Percentiles rank a stretch among this genome's conserved stretches.
These are phyloP conservation scores for Backusella australiensis DNA, from an alignment of 192 early-diverging fungal genomes.

Conservation along the genomic window DNA sequence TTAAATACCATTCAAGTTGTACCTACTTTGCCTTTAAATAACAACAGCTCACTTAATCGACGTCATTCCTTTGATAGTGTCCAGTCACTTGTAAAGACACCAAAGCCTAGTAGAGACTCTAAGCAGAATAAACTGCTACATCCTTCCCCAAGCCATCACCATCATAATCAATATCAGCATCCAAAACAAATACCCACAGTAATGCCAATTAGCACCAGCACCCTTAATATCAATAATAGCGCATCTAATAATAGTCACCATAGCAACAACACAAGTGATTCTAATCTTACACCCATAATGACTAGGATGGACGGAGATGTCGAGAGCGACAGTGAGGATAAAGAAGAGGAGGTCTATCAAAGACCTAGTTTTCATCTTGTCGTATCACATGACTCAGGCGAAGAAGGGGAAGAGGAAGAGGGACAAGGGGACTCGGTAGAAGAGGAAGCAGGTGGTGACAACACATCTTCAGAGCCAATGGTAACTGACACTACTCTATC, in stretches of 20 bases:
- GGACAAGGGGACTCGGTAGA: not conserved
- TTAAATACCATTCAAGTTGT: not conserved
- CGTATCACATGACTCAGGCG: not conserved
- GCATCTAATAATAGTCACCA: not conserved
- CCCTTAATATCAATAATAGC: not conserved
- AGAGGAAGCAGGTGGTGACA: not conserved
- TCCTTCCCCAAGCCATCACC: not conserved
- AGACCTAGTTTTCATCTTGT: not conserved
- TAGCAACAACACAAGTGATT: not conserved
- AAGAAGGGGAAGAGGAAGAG: not conserved
- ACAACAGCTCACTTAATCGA: not conserved
- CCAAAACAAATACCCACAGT: not conserved
- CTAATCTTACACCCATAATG: not conserved
- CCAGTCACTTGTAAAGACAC: not conserved
- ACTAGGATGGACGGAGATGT: not conserved
- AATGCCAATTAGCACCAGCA: not conserved
- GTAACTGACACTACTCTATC: not conserved
- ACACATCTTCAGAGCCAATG: not conserved
- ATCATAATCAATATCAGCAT: not conserved
- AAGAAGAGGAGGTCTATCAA: not conserved
- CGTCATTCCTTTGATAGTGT: slow-evolving; percentile 10
- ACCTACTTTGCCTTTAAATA: not conserved
- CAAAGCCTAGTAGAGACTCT: not conserved
- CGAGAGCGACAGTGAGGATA: not conserved
- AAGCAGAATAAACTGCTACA: not conserved